Evolutionary conservation across 179 eudicot genomes (phyloP).

Genomic region (Gypsophila paniculata): DNA sequence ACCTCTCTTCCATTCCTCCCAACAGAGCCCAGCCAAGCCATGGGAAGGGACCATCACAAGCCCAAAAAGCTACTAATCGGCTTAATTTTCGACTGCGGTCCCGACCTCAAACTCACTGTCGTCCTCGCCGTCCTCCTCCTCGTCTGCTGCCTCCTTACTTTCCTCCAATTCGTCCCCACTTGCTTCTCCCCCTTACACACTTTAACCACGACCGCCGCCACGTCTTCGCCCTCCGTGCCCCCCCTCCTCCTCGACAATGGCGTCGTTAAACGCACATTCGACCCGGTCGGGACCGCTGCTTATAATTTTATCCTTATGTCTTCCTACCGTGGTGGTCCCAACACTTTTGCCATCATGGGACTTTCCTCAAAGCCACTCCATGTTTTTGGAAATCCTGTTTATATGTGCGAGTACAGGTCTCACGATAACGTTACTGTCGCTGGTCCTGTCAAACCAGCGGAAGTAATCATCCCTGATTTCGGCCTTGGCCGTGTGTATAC

Average conservation of each 20-base stretch:
- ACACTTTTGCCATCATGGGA: conserved; percentile 59
- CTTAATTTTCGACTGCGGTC: conserved; percentile 46
- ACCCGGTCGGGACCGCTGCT: conserved; percentile 56
- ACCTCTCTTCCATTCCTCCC: no score
- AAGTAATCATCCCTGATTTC: conserved; percentile 65
- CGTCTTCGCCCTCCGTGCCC: conserved; percentile 13
- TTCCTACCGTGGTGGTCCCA: conserved; percentile 67
- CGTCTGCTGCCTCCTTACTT: conserved; percentile 40
- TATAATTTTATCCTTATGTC: conserved; percentile 74
- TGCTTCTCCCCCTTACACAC: conserved; percentile 24
- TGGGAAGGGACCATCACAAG: background rate
- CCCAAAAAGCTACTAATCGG: conserved; percentile 20
- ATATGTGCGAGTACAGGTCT: conserved; percentile 44
- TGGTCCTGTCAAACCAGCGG: conserved; percentile 21
- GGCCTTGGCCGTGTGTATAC: conserved; percentile 79
- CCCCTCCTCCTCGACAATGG: conserved; percentile 21
- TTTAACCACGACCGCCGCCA: background rate
- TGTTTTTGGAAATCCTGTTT: conserved; percentile 45
- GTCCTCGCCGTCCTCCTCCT: conserved; percentile 46
- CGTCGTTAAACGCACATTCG: conserved; percentile 40
- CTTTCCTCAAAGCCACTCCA: conserved; percentile 69
- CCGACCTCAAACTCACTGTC: conserved; percentile 47
- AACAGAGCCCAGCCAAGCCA: no score
- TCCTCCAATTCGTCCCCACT: conserved; percentile 50
- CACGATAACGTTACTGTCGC: background rate